A percentile compares a stretch with the other conserved stretches of the same genome.
These are phyloP conservation scores for Colletotrichum siamense DNA, from an alignment of 2,329 filamentous ascomycete genomes.

Conservation along the genomic window DNA sequence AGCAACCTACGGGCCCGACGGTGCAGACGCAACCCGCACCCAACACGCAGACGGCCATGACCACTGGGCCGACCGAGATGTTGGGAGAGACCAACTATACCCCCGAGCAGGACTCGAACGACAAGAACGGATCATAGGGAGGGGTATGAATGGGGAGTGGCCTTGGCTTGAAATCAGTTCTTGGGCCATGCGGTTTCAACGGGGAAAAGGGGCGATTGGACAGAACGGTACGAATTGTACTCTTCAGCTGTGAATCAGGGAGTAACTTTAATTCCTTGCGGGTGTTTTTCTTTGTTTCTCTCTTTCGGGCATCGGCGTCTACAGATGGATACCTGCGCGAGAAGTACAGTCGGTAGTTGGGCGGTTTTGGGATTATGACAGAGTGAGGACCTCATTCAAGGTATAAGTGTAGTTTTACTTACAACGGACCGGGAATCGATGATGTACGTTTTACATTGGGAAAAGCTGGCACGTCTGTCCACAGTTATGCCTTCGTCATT, in stretches of 20 bases:
- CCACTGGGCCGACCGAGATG: conserved; percentile 58
- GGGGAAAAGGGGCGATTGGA: not conserved
- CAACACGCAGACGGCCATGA: conserved; percentile 63
- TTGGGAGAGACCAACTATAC: conserved; percentile 75
- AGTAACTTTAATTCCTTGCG: not conserved
- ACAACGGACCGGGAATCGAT: not conserved
- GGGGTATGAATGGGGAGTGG: conserved; percentile 21
- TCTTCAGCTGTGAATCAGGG: conserved; percentile 8
- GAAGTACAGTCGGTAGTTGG: not conserved
- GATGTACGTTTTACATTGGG: not conserved
- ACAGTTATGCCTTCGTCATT: not conserved
- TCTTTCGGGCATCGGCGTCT: conserved; percentile 16
- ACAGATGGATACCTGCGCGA: conserved; percentile 18
- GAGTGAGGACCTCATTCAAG: not conserved
- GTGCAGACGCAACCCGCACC: conserved; percentile 63
- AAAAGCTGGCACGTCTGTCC: not conserved
- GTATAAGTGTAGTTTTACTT: conserved; percentile 3
- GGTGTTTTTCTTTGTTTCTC: not conserved
- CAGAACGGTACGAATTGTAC: not conserved
- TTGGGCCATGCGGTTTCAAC: not conserved
- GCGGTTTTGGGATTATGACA: not conserved
- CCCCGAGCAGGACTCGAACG: conserved; percentile 61
- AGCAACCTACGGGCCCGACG: conserved; percentile 52
- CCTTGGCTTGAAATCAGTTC: not conserved
- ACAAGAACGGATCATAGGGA: conserved; percentile 32